Conservation (phyloP, 768 basidiomycete species). For the Auricularia auricula-judae region DNA sequence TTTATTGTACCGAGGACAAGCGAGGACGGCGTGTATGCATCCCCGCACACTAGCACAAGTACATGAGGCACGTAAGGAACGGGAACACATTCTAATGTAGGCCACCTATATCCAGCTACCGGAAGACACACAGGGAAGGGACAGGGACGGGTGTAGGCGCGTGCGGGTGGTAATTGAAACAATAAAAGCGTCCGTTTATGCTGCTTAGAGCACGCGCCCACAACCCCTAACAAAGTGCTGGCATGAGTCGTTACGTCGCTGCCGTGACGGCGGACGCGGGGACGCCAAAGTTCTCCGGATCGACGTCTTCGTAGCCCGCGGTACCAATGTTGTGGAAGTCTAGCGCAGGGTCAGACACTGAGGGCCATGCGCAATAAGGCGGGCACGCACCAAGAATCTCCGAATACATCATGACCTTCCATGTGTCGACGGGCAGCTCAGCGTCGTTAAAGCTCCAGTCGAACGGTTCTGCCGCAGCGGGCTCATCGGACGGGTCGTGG, state of each 20-base stretch:
- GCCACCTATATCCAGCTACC: not conserved
- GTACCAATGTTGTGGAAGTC: conserved; percentile 14
- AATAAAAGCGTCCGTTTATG: not conserved
- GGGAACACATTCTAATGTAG: not conserved
- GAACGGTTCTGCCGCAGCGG: conserved; percentile 84
- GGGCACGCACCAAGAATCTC: conserved; percentile 71
- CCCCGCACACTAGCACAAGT: too few species aligned
- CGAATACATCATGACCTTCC: conserved; percentile 99
- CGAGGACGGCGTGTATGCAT: too few species aligned
- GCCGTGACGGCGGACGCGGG: not conserved
- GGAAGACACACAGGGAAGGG: not conserved
- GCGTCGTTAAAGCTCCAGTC: conserved; percentile 99
- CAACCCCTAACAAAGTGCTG: not conserved
- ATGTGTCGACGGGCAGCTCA: conserved; percentile 94
- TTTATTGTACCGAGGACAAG: too few species aligned
- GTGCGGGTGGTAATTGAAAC: not conserved
- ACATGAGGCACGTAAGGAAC: not conserved
- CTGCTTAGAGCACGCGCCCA: not conserved
- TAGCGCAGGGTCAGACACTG: not conserved
- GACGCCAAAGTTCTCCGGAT: not conserved
- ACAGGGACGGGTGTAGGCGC: too few species aligned
- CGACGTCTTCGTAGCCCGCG: not conserved
- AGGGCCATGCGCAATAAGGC: too few species aligned
- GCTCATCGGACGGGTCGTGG: conserved; percentile 97
- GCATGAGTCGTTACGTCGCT: not conserved